Evolutionary conservation across 176 grass and related monocot genomes (phyloP), one percentile per base, ranked within the genome.

Genomic region (Metroxylon sagu): DNA sequence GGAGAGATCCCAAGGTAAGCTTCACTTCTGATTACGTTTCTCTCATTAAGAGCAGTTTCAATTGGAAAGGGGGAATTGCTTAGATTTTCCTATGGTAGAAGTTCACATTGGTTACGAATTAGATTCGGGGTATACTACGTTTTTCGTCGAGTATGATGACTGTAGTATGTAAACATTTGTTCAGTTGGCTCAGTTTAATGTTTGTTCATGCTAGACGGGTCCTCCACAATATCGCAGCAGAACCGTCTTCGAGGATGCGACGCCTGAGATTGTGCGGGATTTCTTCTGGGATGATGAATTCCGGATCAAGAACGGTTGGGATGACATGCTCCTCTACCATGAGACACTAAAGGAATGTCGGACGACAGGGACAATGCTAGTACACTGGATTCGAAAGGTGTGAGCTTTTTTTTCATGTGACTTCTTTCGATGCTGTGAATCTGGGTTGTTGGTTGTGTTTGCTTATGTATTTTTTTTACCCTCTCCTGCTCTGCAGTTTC

Each of bases 221-320:
- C 87, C 85, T 0, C 78, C 83, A 3, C 94, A 98, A 43, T 98
- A 81, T 54, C 76, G 88, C 30, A 98, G 79, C 56, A 98, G 94
- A 59, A 83, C 88, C 1, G 61, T 98, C 54, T 93, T 92, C 18
- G 94, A 98, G 58, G 88, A 98, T 55, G 66, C 88, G 0, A 81
- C 76, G 0, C 79, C 94, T 14, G 94, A 93, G 48, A 71, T 81
- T 7, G 79, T 98, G 2, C 77, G 82, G 67, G 94, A 93, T 70
- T 93, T 98, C 82, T 98, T 98, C 72, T 89, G 94, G 94, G 94
- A 98, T 3, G 94, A 98, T 14, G 88, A 98, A 19, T 98, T 98
- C 71, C 76, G 94, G 66, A 79, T 62, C 4, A 89, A 77, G 28
- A 98, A 89, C 73, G 60, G 60, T 0, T 98, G 85, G 84, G 94